These are phyloP conservation scores for Aaosphaeria pasadenensis DNA, from an alignment of 2,329 filamentous ascomycete genomes.

Conservation along the genomic window DNA sequence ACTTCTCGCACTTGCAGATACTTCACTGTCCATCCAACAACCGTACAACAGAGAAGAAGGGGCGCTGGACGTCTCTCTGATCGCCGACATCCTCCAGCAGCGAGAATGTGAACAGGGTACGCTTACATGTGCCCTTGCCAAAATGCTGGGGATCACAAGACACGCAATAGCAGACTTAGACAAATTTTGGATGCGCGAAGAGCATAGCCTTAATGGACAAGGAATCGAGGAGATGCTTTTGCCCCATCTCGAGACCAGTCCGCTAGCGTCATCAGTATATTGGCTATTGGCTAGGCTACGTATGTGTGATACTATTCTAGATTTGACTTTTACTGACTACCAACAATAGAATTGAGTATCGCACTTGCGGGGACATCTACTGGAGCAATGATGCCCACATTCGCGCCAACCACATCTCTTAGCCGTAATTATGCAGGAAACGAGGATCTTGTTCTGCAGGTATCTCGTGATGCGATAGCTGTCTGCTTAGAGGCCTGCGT, in stretches of 20 bases:
- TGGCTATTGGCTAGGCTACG: constrained; percentile 17
- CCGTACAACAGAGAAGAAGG: constrained; percentile 41
- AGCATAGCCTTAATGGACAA: background rate
- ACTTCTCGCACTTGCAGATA: constrained; percentile 51
- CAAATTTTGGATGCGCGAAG: background rate
- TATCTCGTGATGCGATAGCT: constrained; percentile 10
- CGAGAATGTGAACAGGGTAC: background rate
- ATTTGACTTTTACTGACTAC: background rate
- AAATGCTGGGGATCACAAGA: background rate
- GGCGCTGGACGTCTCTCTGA: constrained; percentile 49
- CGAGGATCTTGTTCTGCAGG: constrained; percentile 7
- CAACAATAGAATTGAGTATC: background rate
- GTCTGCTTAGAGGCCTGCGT: constrained; percentile 18
- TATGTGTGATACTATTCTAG: constrained; percentile 3
- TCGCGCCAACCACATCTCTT: background rate
- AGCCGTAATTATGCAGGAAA: background rate
- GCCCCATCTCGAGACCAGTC: constrained; percentile 2
- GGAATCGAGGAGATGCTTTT: constrained; percentile 5
- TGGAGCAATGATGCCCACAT: background rate
- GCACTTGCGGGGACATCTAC: background rate
- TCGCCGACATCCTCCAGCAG: constrained; percentile 9
- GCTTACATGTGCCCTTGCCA: background rate
- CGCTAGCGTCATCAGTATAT: constrained; percentile 8
- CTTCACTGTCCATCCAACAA: constrained; percentile 1
- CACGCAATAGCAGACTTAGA: background rate